Evolutionary conservation across 2,329 filamentous ascomycete species (phyloP), one percentile per base, ranked within the genome.

Genomic region (Fusarium xyrophilum): DNA sequence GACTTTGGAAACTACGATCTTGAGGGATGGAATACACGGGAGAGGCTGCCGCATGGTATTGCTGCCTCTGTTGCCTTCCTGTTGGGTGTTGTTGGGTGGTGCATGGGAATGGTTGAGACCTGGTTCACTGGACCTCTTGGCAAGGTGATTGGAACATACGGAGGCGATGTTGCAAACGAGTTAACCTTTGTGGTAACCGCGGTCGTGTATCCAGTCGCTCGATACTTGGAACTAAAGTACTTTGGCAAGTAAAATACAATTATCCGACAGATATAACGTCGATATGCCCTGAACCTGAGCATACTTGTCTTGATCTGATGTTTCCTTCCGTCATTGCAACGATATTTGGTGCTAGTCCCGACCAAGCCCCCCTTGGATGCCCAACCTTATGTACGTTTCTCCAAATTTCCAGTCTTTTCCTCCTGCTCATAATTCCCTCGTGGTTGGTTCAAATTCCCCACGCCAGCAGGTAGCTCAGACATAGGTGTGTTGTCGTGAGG

Each of bases 51-150:
- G 9, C 56, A 58, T 42, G 56, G 56, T 4, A 55, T 58, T 5
- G 56, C 56, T 55, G 56, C 56, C 8, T 58, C 56, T 0, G 14
- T 58, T 17, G 56, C 56, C 3, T 58, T 58, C 0, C 48, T 58
- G 17, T 14, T 55, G n/a, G 56, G 56, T 32, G 56, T 58, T 44
- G 48, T 54, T 44, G 56, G 48, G 10, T 58, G 56, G 56, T 58
- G 48, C 17, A 55, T 58, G 38, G 56, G 56, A 21, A 58, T 58
- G 56, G 48, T 58, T 11, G 56, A 58, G 56, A 58, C 56, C 0
- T 58, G 56, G 56, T 58, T 58, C 30, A 58, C 56, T 1, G 56
- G 56, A 15, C 56, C 56, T 6, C 56, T 58, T 21, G 56, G 56
- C 0, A 55, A 55, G 30, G 21, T 58, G 30, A 44, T 58, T n/a